Evolutionary conservation across 1,284 basidiomycete genomes (phyloP), one percentile per base, ranked within the genome.

Genomic region (Austroboletus novae-zelandiae): DNA sequence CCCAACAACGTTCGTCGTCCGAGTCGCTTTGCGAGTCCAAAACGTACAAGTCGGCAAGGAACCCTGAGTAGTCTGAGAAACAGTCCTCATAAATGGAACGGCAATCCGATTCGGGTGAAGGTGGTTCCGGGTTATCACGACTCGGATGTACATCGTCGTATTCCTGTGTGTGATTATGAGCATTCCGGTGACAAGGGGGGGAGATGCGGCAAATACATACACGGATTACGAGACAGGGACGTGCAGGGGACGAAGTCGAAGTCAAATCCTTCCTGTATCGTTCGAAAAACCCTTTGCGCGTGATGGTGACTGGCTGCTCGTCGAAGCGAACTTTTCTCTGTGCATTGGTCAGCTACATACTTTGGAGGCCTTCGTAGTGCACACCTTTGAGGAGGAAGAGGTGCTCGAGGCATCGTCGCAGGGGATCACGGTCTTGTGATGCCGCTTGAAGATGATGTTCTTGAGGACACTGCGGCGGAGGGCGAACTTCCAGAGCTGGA

Each of bases 81-180:
- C 64, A 68, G 13, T 66, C 67, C 43, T 69, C 64, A 30, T 66
- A 66, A 13, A 67, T 34, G 11, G 67, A 68, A 13, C 10, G 32
- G 11, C 45, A 40, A 41, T 66, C 67, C 31, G 43, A 25, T 42
- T 56, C 52, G 10, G 27, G 36, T 10, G 18, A 20, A 9, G 49
- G 9, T 17, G 17, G 40, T 25, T 55, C 37, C 11, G 45, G 15
- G 9, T 14, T 3, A 11, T 13, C 32, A 9, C 27, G 14, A 5
- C 45, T 25, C 18, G 14, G 35, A 23, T 11, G 42, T 7, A 39
- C 29, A 20, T 54, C 44, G 23, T 47, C 50, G 17, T 20, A 43
- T 36, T 47, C 49, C 67, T 68, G 35, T 18, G 37, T 27, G 4
- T 20, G 11, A 36, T 53, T 10, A 49, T 40, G 41, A 23, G 32